Base-by-base conservation (phyloP, 202 grass and related monocot genomes). In the Schoenoplectus triqueter region DNA sequence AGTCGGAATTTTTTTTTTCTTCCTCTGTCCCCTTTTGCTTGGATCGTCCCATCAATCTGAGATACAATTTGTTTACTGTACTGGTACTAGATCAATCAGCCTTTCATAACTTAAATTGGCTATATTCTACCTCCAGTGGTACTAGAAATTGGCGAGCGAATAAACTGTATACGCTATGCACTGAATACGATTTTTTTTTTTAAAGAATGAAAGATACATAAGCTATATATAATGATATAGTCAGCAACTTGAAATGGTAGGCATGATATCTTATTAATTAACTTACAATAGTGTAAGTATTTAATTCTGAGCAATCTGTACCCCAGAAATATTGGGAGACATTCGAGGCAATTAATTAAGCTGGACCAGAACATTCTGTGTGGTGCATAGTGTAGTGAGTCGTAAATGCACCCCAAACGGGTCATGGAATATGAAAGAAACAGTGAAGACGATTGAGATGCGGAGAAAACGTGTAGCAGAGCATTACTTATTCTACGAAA, bases 41-140 rank as follows among this genome's bases (percentile, higher is more conserved):
- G 19, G 8, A 82, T 63, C 81, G 65, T 83, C 81, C 64, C 81
- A 70, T 83, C 81, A 70, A 55, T 69, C 48, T 52, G 66, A 83
- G 66, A 83, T 69, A 39, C 20, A 83, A 48, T 55, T 83, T 69
- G 55, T 49, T 41, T 41, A 83, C 65, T 83, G 81, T 83, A 31
- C 31, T 31, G 31, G 31, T 1, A 31, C 31, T 31, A 31, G 31
- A 31, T 31, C 31, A 10, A 31, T 66, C 11, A n/a, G 40, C 68
- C 46, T 73, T 73, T 48, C n/a, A 70, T 51, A 51, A 69, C 67
- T 17, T 47, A 71, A 48, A 71, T 44, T 71, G 14, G 8, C 20
- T 54, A 74, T 77, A 20, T 77, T 77, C 73, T 1, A 40, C 31
- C 50, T 56, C 11, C 21, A 42, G 31, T 62, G 17, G 15, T 17